phyloP scores from a whole-genome alignment of 2,329 filamentous ascomycete species.

The Hypoxylon sp. region DNA sequence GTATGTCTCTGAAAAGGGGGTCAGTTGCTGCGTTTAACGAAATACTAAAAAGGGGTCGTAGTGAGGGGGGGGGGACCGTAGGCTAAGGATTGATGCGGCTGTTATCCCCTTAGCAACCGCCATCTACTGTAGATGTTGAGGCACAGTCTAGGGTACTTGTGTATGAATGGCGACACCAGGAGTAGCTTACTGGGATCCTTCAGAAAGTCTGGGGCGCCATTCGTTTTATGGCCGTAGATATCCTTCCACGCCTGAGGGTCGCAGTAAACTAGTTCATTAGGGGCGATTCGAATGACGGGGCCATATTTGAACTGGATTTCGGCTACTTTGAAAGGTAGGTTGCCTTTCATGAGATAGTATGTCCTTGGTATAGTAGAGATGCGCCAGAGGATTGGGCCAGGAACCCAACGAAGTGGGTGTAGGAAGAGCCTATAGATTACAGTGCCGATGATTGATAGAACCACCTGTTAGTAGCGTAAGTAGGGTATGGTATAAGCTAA shows the following conservation, averaged over 20 bases:
- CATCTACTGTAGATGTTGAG: not conserved
- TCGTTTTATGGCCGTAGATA: constrained; percentile 58
- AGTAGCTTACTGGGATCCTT: constrained; percentile 48
- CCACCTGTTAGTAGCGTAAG: constrained; percentile 32
- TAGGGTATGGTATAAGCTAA: not conserved
- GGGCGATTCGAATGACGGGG: constrained; percentile 59
- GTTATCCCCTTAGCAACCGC: not conserved
- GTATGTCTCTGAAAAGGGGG: constrained; percentile 47
- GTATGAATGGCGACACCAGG: not conserved
- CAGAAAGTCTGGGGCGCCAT: constrained; percentile 51
- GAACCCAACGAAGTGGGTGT: constrained; percentile 50
- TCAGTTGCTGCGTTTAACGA: constrained; percentile 7
- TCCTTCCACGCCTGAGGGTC: constrained; percentile 59
- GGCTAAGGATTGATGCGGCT: not conserved
- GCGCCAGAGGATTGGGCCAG: constrained; percentile 51
- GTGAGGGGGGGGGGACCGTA: not conserved
- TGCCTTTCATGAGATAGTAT: constrained; percentile 47
- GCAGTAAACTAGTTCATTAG: constrained; percentile 60
- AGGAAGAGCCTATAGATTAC: constrained; percentile 52
- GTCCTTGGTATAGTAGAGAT: constrained; percentile 47
- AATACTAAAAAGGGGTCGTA: not conserved
- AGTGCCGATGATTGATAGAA: constrained; percentile 39
- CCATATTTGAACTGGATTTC: constrained; percentile 59
- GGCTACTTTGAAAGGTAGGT: constrained; percentile 48
- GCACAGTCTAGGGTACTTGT: not conserved